Conservation (phyloP, 2,329 filamentous ascomycete genomes). For the Lasiodiplodia theobromae region DNA sequence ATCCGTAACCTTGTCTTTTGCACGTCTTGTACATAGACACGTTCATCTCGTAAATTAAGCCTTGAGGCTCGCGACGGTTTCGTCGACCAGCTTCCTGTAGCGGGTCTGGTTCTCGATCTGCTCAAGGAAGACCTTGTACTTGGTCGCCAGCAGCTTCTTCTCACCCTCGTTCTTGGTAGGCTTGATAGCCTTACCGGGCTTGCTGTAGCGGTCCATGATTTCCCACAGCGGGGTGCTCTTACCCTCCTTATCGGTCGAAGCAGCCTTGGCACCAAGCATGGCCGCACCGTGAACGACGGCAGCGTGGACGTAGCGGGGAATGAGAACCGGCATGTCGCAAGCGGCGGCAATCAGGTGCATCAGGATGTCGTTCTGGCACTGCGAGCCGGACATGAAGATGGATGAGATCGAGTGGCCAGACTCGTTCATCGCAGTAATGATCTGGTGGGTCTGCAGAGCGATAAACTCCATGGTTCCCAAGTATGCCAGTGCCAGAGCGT, state of each 20-base stretch:
- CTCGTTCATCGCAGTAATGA: conserved; percentile 91
- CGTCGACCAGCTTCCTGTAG: conserved; percentile 82
- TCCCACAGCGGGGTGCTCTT: conserved; percentile 89
- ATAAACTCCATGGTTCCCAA: conserved; percentile 99
- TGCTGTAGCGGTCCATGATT: conserved; percentile 98
- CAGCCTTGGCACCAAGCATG: conserved; percentile 98
- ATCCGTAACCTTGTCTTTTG: conserved; percentile 1
- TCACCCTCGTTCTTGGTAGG: conserved; percentile 75
- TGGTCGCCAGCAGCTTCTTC: conserved; percentile 81
- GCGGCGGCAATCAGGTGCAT: conserved; percentile 91
- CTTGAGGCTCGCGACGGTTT: conserved; percentile 45
- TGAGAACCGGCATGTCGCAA: conserved; percentile 90
- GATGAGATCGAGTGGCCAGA: conserved; percentile 85
- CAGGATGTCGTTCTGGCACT: conserved; percentile 93
- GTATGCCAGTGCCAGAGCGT: conserved; percentile 89
- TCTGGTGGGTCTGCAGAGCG: conserved; percentile 93
- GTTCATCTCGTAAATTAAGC: not conserved
- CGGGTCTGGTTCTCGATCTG: conserved; percentile 85
- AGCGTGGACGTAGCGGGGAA: conserved; percentile 91
- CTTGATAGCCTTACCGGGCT: conserved; percentile 83
- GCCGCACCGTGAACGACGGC: conserved; percentile 98
- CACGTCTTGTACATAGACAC: conserved; percentile 3
- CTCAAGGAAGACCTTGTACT: conserved; percentile 96
- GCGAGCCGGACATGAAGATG: conserved; percentile 98
- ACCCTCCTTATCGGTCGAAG: conserved; percentile 77